Base-by-base conservation (phyloP, 768 basidiomycete species). In the Collybiopsis confluens region DNA sequence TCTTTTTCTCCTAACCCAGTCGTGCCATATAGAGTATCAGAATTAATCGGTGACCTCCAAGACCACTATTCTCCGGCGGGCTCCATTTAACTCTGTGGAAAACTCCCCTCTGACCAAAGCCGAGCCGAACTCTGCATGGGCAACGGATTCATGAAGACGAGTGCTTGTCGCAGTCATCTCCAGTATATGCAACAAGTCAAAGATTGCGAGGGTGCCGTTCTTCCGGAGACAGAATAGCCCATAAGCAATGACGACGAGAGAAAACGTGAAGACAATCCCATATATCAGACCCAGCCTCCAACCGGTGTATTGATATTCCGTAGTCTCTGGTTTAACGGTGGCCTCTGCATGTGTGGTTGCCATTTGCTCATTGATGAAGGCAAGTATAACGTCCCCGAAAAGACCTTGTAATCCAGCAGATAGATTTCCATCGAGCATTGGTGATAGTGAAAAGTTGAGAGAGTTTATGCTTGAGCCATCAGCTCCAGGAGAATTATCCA, bases 281-380 rank as follows among this genome's bases (percentile, higher is more conserved):
- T 6, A 40, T 40, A 40, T 40, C 38, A 40, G n/a, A 16, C 13
- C 38, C 18, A 40, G 16, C n/a, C 18, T 40, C 1, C 81, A 81
- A 2, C 83, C 79, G 7, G 66, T 64, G 59, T 83, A 59, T 5
- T 69, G 70, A 53, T 83, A 80, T 5, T 70, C 70, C 1, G 52
- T 58, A 15, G 44, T 44, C 5, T 58, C 56, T 15, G 59, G 59
- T 2, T 54, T 58, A 21, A 60, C 49, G 26, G 37, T n/a, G 18
- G 48, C 30, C 11, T 41, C 54, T 38, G 40, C 38, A 23, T 47
- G 20, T 10, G 38, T 45, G 16, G 45, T 54, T 7, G 46, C 21
- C 3, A 21, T 57, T 0, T 28, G 38, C 18, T 40, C 38, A 15
- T 6, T 6, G 16, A 40, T n/a, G n/a, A 40, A 40, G 18, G 38